phyloP scores from a whole-genome alignment of 2,329 filamentous ascomycete genomes.

The Monilinia laxa region DNA sequence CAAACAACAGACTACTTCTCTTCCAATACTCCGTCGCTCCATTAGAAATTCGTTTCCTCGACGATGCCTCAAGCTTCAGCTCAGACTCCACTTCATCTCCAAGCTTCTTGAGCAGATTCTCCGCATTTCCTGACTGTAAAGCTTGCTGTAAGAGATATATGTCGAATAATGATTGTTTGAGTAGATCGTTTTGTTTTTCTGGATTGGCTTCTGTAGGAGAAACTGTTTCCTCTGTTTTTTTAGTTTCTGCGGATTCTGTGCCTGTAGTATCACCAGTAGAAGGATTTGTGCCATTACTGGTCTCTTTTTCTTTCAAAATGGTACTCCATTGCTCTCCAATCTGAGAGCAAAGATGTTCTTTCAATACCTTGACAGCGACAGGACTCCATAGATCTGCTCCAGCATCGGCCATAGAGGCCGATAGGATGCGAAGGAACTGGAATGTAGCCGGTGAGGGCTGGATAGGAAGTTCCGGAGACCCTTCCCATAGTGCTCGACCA shows the following conservation, averaged over 20 bases:
- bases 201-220: slow-evolving; percentile 21
- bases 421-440: slow-evolving; percentile 65
- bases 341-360: slow-evolving; percentile 52
- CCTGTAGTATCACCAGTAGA: slow-evolving; percentile 7
- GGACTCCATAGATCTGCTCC: slow-evolving; percentile 83
- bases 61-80: slow-evolving; percentile 50
- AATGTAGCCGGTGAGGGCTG: slow-evolving; percentile 78
- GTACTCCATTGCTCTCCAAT: slow-evolving; percentile 48
- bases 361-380: slow-evolving; percentile 62
- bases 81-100: slow-evolving; percentile 46
- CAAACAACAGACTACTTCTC: slow-evolving; percentile 78
- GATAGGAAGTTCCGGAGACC: slow-evolving; percentile 68
- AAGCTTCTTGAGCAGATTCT: slow-evolving; percentile 49
- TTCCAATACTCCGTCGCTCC: slow-evolving; percentile 77
- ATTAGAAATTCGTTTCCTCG: slow-evolving; percentile 57
- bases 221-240: neutral
- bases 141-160: slow-evolving; percentile 51
- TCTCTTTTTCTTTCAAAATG: slow-evolving; percentile 27
- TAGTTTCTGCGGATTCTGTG: neutral
- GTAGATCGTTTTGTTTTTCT: slow-evolving; percentile 45
- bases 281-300: slow-evolving; percentile 26
- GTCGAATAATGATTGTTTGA: slow-evolving; percentile 63
- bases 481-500: slow-evolving; percentile 76
- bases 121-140: slow-evolving; percentile 42
- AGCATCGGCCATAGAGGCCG: slow-evolving; percentile 63